Evolutionary conservation across 2,329 filamentous ascomycete genomes (phyloP).

Genomic region (Triangularia setosa): DNA sequence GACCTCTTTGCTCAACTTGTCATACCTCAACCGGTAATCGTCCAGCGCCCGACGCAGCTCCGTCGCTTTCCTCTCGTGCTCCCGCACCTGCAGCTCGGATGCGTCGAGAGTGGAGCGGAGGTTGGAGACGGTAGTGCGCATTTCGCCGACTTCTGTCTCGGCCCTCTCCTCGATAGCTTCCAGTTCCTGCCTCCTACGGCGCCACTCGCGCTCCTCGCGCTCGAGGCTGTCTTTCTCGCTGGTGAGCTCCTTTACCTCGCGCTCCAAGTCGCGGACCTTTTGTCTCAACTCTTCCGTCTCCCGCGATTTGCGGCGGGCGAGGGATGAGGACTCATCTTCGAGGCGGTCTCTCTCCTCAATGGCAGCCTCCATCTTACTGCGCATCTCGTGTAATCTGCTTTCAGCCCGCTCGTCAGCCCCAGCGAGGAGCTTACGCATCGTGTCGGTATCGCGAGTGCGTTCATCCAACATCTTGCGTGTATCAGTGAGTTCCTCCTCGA

Average conservation of each 20-base stretch:
- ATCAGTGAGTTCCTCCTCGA: slow-evolving; percentile 90
- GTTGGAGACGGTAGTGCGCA: slow-evolving; percentile 71
- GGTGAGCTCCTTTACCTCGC: slow-evolving; percentile 64
- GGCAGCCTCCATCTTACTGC: slow-evolving; percentile 79
- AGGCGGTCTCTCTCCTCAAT: slow-evolving; percentile 91
- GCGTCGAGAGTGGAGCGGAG: slow-evolving; percentile 79
- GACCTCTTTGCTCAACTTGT: slow-evolving; percentile 70
- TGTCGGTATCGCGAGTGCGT: slow-evolving; percentile 86
- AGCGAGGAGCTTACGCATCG: slow-evolving; percentile 82
- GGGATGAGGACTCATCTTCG: slow-evolving; percentile 81
- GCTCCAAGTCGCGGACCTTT: slow-evolving; percentile 77
- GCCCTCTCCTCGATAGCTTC: slow-evolving; percentile 67
- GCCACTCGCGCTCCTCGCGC: slow-evolving; percentile 69
- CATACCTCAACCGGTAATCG: slow-evolving; percentile 70
- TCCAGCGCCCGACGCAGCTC: slow-evolving; percentile 75
- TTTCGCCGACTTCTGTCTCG: slow-evolving; percentile 68
- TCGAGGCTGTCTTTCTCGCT: slow-evolving; percentile 78
- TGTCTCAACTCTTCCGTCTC: slow-evolving; percentile 83
- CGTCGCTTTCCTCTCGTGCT: slow-evolving; percentile 76
- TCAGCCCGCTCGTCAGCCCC: slow-evolving; percentile 85
- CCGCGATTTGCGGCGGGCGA: slow-evolving; percentile 69
- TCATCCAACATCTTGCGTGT: slow-evolving; percentile 82
- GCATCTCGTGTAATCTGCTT: slow-evolving; percentile 79
- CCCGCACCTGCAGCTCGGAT: slow-evolving; percentile 76
- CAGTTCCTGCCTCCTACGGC: slow-evolving; percentile 68